These are phyloP conservation scores for Apiotrichum gamsii DNA, from an alignment of 1,284 basidiomycete species.

Conservation along the genomic window DNA sequence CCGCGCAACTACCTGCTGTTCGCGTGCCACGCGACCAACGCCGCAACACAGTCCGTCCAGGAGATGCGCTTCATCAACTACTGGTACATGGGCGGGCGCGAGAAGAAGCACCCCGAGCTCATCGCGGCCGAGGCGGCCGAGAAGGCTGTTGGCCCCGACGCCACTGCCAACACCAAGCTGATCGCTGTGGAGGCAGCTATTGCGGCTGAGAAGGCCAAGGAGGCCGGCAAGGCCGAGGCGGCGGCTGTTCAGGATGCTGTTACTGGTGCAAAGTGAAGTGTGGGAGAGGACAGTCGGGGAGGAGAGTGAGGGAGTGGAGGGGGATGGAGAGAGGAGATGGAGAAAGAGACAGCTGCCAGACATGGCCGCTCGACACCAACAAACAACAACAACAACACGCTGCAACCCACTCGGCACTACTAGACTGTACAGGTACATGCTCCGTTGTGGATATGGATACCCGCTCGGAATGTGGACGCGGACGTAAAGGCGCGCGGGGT, in stretches of 20 bases:
- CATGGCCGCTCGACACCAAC: not conserved
- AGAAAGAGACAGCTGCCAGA: slow-evolving; percentile 1
- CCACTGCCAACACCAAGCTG: not conserved
- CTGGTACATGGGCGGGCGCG: slow-evolving; percentile 55
- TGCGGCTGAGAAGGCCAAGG: not conserved
- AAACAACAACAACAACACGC: not conserved
- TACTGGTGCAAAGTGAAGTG: not conserved
- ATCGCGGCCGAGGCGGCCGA: slow-evolving; percentile 12
- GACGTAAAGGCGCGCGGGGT: too few species aligned
- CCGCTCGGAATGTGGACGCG: too few species aligned
- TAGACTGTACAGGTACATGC: slow-evolving; percentile 2
- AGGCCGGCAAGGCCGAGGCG: slow-evolving; percentile 18
- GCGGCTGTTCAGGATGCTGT: slow-evolving; percentile 23
- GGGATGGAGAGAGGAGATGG: not conserved
- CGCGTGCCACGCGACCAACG: slow-evolving; percentile 85
- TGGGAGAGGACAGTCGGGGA: too few species aligned
- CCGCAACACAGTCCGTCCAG: slow-evolving; percentile 75
- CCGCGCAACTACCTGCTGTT: slow-evolving; percentile 92
- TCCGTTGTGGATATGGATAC: too few species aligned
- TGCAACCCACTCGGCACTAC: not conserved
- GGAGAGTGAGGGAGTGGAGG: not conserved
- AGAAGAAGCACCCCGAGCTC: slow-evolving; percentile 34
- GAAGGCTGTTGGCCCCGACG: not conserved
- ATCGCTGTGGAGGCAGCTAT: not conserved
- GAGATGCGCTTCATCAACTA: slow-evolving; percentile 81